Evolutionary conservation across 495 filamentous ascomycete species (phyloP).

Genomic region (Extremus antarcticus): DNA sequence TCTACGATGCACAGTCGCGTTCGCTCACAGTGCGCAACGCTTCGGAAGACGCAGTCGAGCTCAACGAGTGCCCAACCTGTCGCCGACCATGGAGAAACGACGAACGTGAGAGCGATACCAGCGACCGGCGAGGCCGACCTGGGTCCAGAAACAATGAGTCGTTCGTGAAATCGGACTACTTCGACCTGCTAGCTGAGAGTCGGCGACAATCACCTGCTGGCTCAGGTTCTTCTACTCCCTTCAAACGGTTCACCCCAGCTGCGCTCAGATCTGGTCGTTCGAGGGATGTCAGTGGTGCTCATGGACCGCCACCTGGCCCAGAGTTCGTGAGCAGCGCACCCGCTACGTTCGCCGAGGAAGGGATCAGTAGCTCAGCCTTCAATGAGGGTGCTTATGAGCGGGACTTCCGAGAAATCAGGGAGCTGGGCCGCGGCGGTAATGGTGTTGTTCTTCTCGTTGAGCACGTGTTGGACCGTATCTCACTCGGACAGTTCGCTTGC

Average conservation of each 20-base stretch:
- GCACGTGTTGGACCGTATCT: constrained; percentile 79
- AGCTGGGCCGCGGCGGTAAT: constrained; percentile 83
- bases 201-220: constrained; percentile 16
- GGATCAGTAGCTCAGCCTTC: constrained; percentile 77
- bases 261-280: constrained; percentile 18
- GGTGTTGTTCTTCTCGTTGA: constrained; percentile 86
- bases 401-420: constrained; percentile 79
- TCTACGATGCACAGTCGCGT: constrained; percentile 74
- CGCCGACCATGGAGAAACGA: constrained; percentile 62
- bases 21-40: constrained; percentile 70
- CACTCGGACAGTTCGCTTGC: constrained; percentile 85
- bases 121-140: constrained; percentile 15
- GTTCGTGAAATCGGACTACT: constrained; percentile 80
- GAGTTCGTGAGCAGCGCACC: constrained; percentile 45
- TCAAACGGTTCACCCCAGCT: constrained; percentile 37
- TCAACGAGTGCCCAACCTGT: constrained; percentile 75
- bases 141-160: constrained; percentile 35
- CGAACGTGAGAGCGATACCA: constrained; percentile 27
- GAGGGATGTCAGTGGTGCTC: constrained; percentile 19
- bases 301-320: constrained; percentile 27
- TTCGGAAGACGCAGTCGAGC: constrained; percentile 38
- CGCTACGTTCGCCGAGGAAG: constrained; percentile 38
- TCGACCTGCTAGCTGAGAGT: constrained; percentile 73
- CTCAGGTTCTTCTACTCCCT: constrained; percentile 36
- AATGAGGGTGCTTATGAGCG: constrained; percentile 81